A percentile compares a stretch with the other conserved stretches of the same genome.
Conservation (phyloP, 495 filamentous ascomycete species). For the Cryomyces minteri region DNA sequence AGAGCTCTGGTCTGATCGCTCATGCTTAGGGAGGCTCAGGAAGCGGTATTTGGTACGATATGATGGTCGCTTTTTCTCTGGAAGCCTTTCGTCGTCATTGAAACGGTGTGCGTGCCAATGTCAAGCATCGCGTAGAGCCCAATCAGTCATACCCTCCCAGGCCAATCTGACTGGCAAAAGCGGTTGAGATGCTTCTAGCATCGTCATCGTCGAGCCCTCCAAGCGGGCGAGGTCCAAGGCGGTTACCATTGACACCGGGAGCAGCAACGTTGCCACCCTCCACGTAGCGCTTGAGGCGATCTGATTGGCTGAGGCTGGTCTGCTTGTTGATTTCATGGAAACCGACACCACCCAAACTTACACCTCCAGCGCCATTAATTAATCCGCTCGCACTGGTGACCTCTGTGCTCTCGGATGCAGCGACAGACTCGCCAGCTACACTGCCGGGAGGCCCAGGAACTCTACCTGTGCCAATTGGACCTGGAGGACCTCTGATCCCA, state of each 20-base stretch:
- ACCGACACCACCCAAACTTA: conserved; percentile 64
- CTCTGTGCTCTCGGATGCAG: conserved; percentile 75
- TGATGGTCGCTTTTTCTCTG: too few relatives aligned
- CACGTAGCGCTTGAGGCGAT: conserved; percentile 73
- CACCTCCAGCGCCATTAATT: conserved; percentile 51
- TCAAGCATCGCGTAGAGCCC: background rate
- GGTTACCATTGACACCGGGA: background rate
- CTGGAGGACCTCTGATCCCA: conserved; percentile 26
- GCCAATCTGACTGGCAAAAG: conserved; percentile 87
- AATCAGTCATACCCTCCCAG: conserved; percentile 73
- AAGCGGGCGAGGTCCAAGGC: background rate
- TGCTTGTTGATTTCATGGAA: conserved; percentile 61
- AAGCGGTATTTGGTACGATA: too few relatives aligned
- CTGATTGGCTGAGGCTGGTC: conserved; percentile 67
- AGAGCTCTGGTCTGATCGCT: too few relatives aligned
- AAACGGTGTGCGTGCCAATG: too few relatives aligned
- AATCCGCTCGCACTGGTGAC: conserved; percentile 54
- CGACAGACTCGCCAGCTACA: conserved; percentile 76
- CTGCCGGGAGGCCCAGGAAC: conserved; percentile 39
- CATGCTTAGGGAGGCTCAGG: too few relatives aligned
- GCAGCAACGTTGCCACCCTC: conserved; percentile 28
- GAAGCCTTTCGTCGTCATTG: too few relatives aligned
- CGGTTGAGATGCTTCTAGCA: conserved; percentile 84
- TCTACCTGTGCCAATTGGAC: conserved; percentile 31
- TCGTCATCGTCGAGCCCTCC: conserved; percentile 50